A percentile compares a stretch with the other conserved stretches of the same genome.
Evolutionary conservation across 768 basidiomycete species (phyloP).

Genomic region (Mycena amicta): DNA sequence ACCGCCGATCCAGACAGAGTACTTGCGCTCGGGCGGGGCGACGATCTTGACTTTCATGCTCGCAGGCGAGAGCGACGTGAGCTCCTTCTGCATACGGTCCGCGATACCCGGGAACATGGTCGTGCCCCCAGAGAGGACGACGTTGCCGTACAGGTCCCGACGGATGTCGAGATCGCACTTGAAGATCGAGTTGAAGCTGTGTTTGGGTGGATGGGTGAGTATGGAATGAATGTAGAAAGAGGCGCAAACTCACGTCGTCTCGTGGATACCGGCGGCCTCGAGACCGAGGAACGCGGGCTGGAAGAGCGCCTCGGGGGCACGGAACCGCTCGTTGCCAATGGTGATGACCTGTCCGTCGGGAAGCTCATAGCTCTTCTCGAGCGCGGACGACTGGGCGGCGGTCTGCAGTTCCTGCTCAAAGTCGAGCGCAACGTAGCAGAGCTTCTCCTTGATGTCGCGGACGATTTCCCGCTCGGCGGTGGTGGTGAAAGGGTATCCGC

Average conservation of each 20-base stretch:
- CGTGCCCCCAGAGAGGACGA: conserved; percentile 87
- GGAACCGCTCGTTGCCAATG: conserved; percentile 93
- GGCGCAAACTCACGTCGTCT: conserved; percentile 63
- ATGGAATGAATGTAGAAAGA: conserved; percentile 35
- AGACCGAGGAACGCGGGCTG: conserved; percentile 89
- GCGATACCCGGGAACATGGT: conserved; percentile 97
- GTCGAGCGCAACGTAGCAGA: conserved; percentile 93
- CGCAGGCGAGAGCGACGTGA: conserved; percentile 79
- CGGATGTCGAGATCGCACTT: conserved; percentile 88
- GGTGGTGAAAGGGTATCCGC: conserved; percentile 93
- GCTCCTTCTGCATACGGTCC: conserved; percentile 95
- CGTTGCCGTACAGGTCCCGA: conserved; percentile 79
- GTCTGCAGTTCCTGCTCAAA: conserved; percentile 93
- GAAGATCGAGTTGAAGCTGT: conserved; percentile 81
- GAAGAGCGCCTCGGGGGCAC: conserved; percentile 93
- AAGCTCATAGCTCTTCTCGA: conserved; percentile 93
- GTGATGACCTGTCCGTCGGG: conserved; percentile 95
- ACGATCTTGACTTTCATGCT: conserved; percentile 97
- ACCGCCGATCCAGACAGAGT: conserved; percentile 95
- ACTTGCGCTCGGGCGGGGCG: conserved; percentile 91
- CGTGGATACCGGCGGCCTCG: conserved; percentile 90
- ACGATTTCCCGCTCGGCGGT: conserved; percentile 94
- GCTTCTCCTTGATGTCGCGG: conserved; percentile 96
- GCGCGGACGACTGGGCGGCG: conserved; percentile 83
- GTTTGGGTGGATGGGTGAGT: conserved; percentile 21